A percentile compares a stretch with the other conserved stretches of the same genome.
Evolutionary conservation across 2,329 filamentous ascomycete genomes (phyloP).

Genomic region (Fusarium sp.): DNA sequence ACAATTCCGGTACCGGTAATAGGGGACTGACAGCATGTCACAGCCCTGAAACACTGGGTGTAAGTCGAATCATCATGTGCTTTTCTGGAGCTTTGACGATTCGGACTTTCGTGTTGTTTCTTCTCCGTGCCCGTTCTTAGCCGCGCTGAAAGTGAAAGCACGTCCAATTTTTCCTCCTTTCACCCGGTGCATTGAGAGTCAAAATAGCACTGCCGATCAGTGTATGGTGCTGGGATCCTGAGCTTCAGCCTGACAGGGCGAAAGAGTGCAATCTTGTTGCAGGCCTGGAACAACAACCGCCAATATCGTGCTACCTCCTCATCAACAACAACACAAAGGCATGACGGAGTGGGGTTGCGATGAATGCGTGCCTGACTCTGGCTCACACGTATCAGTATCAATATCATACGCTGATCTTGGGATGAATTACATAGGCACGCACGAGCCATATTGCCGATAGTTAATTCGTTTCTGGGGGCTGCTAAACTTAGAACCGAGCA

Average conservation of each 20-base stretch:
- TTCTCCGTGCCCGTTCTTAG: background rate
- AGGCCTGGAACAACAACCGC: slow-evolving; percentile 31
- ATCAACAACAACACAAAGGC: background rate
- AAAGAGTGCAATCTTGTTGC: slow-evolving; percentile 10
- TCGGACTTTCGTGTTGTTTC: background rate
- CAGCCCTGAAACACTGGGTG: slow-evolving; percentile 40
- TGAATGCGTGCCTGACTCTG: background rate
- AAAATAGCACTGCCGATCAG: slow-evolving; percentile 7
- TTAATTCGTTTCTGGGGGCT: slow-evolving; percentile 12
- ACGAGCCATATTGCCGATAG: slow-evolving; percentile 34
- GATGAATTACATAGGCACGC: slow-evolving; percentile 22
- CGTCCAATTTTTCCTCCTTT: background rate
- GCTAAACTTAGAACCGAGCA: slow-evolving; percentile 36
- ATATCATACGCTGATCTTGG: background rate
- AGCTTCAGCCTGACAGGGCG: slow-evolving; percentile 1
- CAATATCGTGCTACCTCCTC: slow-evolving; percentile 6
- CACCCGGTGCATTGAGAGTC: background rate
- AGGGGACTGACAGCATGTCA: slow-evolving; percentile 21
- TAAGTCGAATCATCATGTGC: slow-evolving; percentile 27
- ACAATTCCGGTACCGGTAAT: slow-evolving; percentile 35
- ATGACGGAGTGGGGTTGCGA: background rate
- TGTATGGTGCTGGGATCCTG: background rate
- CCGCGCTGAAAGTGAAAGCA: background rate
- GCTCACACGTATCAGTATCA: background rate
- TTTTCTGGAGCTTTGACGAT: slow-evolving; percentile 12